A percentile compares a stretch with the other conserved stretches of the same genome.
Conservation (phyloP, 208 protist species). For the Blastocrithidia nonstop region DNA sequence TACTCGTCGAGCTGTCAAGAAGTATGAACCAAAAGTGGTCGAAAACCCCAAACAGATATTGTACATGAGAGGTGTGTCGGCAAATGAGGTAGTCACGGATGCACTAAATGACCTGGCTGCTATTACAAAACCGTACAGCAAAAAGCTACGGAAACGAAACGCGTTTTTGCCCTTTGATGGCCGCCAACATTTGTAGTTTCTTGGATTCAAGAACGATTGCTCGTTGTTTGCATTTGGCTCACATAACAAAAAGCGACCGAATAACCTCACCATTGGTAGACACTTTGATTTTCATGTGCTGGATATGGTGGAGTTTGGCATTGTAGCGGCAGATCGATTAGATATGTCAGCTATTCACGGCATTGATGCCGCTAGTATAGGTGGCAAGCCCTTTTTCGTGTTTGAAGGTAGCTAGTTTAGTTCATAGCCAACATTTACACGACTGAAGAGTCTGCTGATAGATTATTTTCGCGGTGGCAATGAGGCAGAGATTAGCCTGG, state of each 20-base stretch:
- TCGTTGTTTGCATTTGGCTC: constrained; percentile 78
- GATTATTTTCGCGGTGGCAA: constrained; percentile 75
- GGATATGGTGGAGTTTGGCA: constrained; percentile 83
- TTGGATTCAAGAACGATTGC: constrained; percentile 87
- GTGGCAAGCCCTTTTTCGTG: constrained; percentile 73
- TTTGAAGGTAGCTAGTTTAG: constrained; percentile 76
- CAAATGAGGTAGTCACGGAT: constrained; percentile 45
- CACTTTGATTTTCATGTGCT: constrained; percentile 84
- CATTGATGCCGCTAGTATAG: constrained; percentile 39
- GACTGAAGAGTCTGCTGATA: constrained; percentile 69
- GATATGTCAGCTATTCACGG: constrained; percentile 35
- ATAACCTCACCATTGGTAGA: constrained; percentile 74
- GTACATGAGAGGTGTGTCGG: constrained; percentile 43
- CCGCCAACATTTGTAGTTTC: constrained; percentile 71
- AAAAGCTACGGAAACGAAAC: constrained; percentile 70
- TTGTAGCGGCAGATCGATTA: constrained; percentile 54
- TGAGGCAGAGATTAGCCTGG: constrained; percentile 44
- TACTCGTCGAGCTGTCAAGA: constrained; percentile 58
- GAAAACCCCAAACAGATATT: constrained; percentile 78
- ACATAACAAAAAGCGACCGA: constrained; percentile 80
- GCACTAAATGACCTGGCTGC: constrained; percentile 60
- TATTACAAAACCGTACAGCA: constrained; percentile 69
- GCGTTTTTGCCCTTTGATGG: constrained; percentile 77
- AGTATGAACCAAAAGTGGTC: constrained; percentile 70
- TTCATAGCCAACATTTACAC: constrained; percentile 43